Evolutionary conservation across 768 basidiomycete species (phyloP).

Genomic region (Podaxis rugospora): DNA sequence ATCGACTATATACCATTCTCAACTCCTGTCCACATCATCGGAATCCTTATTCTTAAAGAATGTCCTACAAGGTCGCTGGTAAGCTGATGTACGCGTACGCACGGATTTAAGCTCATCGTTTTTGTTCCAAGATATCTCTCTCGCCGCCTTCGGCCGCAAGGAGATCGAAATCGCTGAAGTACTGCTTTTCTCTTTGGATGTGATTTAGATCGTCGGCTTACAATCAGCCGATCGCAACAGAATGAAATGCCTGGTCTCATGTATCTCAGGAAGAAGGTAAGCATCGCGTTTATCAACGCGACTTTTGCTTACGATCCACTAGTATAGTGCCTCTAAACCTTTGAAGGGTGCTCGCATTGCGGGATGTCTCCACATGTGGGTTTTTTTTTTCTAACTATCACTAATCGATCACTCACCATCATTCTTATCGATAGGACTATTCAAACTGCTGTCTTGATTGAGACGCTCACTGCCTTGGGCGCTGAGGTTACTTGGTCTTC

Average conservation of each 20-base stretch:
- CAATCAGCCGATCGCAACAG: constrained; percentile 31
- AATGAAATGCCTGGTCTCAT: constrained; percentile 96
- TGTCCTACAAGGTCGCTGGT: constrained; percentile 94
- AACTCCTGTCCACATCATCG: constrained; percentile 20
- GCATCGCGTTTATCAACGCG: constrained; percentile 12
- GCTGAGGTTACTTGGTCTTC: constrained; percentile 99
- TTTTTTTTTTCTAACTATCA: not conserved
- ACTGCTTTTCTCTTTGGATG: constrained; percentile 14
- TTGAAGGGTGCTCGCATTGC: constrained; percentile 94
- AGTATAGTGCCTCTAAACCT: constrained; percentile 81
- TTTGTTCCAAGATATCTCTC: constrained; percentile 68
- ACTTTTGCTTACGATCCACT: constrained; percentile 15
- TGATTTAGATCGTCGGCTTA: constrained; percentile 12
- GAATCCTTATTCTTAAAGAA: constrained; percentile 32
- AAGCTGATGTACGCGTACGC: constrained; percentile 14
- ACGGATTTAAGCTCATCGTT: constrained; percentile 10
- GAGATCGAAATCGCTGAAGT: constrained; percentile 99
- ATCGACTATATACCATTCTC: constrained; percentile 13
- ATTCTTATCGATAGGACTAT: constrained; percentile 68
- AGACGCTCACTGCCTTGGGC: constrained; percentile 92
- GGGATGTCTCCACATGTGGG: constrained; percentile 96
- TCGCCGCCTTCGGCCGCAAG: constrained; percentile 99
- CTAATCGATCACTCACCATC: not conserved
- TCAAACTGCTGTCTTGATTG: constrained; percentile 97
- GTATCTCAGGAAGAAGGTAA: constrained; percentile 84